Conservation (phyloP, 345 rosid genomes). For the Ceriops decandra region DNA sequence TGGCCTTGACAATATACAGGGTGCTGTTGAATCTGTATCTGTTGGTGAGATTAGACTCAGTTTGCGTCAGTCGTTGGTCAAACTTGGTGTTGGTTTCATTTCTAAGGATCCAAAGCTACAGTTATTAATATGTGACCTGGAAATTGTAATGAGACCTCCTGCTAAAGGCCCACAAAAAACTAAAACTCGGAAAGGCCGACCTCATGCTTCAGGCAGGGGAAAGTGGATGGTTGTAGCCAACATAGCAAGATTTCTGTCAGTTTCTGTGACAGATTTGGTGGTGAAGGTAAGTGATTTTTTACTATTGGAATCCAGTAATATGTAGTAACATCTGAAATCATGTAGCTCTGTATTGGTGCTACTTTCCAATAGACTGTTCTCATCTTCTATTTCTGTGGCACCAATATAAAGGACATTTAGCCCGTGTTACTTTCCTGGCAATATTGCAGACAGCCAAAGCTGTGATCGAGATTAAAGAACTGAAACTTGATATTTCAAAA, state of each 20-base stretch:
- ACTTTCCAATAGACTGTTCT: no score
- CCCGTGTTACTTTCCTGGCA: constrained; percentile 12
- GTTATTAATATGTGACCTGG: constrained; percentile 73
- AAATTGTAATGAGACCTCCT: constrained; percentile 76
- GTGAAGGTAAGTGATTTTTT: constrained; percentile 55
- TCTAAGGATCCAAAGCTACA: constrained; percentile 92
- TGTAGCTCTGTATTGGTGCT: neutral
- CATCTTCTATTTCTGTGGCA: no score
- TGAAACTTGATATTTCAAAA: constrained; percentile 67
- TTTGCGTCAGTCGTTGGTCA: constrained; percentile 87
- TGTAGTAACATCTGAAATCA: neutral
- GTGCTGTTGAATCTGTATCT: constrained; percentile 83
- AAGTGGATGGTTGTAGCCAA: constrained; percentile 93
- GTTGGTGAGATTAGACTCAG: constrained; percentile 89
- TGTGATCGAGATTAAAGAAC: constrained; percentile 64
- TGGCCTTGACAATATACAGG: constrained; percentile 53
- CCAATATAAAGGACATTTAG: neutral
- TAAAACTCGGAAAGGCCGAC: constrained; percentile 46
- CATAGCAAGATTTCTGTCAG: constrained; percentile 80
- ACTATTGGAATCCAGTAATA: neutral
- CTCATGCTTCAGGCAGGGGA: constrained; percentile 56
- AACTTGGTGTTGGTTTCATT: constrained; percentile 84
- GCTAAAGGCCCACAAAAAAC: constrained; percentile 45
- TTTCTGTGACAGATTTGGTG: constrained; percentile 78
- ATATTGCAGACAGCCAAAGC: constrained; percentile 67